These are phyloP conservation scores for Cutaneotrichosporon daszewskae DNA, from an alignment of 1,284 basidiomycete genomes.

Conservation along the genomic window DNA sequence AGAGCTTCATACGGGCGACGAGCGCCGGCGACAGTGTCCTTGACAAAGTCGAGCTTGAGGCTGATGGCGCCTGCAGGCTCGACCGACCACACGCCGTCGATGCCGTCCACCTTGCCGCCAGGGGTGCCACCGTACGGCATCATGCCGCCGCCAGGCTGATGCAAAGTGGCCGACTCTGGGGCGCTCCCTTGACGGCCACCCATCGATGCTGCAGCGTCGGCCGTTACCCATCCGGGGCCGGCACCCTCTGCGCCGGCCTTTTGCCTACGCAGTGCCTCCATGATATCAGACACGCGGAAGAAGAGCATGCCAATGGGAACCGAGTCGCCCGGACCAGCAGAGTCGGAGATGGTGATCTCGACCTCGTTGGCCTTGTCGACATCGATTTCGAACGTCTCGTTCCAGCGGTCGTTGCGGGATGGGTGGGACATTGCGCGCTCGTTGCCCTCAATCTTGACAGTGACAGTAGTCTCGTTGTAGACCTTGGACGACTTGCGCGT, in stretches of 20 bases:
- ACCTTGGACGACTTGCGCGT: slow-evolving; percentile 69
- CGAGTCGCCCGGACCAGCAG: slow-evolving; percentile 69
- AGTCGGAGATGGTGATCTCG: slow-evolving; percentile 94
- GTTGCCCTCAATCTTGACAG: slow-evolving; percentile 93
- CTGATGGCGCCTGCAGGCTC: slow-evolving; percentile 94
- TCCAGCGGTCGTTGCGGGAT: slow-evolving; percentile 91
- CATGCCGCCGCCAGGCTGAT: slow-evolving; percentile 13
- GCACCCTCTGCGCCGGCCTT: slow-evolving; percentile 77
- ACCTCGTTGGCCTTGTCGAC: slow-evolving; percentile 99
- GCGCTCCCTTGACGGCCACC: slow-evolving; percentile 34
- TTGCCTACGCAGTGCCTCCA: slow-evolving; percentile 88
- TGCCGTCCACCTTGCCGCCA: slow-evolving; percentile 59
- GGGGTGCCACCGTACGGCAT: slow-evolving; percentile 7
- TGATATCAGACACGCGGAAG: slow-evolving; percentile 90
- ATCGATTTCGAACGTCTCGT: slow-evolving; percentile 92
- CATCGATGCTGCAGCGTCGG: slow-evolving; percentile 52
- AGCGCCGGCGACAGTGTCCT: slow-evolving; percentile 77
- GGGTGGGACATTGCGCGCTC: slow-evolving; percentile 88
- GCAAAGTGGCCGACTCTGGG: slow-evolving; percentile 33
- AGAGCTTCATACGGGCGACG: slow-evolving; percentile 93
- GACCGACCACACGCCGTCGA: slow-evolving; percentile 95
- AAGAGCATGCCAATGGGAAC: slow-evolving; percentile 93
- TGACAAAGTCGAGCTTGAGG: slow-evolving; percentile 86
- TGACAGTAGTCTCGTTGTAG: slow-evolving; percentile 77
- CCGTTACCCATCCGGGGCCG: slow-evolving; percentile 79